A percentile compares a stretch with the other conserved stretches of the same genome.
phyloP scores from a whole-genome alignment of 1,284 basidiomycete species.

The Papiliotrema laurentii region DNA sequence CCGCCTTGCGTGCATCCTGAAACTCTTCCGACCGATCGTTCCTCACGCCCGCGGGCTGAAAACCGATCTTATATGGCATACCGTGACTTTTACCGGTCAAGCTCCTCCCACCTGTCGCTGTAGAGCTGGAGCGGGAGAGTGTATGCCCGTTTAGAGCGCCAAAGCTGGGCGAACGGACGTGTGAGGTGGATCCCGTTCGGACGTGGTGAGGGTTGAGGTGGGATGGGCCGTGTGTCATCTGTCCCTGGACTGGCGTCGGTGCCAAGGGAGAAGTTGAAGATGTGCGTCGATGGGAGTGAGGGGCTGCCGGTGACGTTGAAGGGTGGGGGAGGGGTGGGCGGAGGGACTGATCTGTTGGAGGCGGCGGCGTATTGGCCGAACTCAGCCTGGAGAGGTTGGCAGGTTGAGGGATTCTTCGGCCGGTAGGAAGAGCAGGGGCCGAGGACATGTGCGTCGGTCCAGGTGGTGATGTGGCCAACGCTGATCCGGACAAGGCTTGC shows the following conservation, averaged over 20 bases:
- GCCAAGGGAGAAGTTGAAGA: conserved; percentile 6
- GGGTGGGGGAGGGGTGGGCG: conserved; percentile 11
- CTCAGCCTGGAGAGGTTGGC: conserved; percentile 29
- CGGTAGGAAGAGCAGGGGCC: conserved; percentile 9
- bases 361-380: conserved; percentile 3
- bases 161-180: conserved; percentile 14
- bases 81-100: conserved; percentile 14
- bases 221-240: conserved; percentile 15
- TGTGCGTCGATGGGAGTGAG: conserved; percentile 2
- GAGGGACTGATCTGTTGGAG: conserved; percentile 7
- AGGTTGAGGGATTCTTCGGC: conserved; percentile 24
- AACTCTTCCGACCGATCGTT: conserved; percentile 73
- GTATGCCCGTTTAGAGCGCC: conserved; percentile 1
- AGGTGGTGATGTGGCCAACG: conserved; percentile 10
- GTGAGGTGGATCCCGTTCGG: conserved; percentile 5
- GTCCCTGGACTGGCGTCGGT: background rate
- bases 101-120: conserved; percentile 12
- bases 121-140: conserved; percentile 24
- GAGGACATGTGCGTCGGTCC: conserved; percentile 21
- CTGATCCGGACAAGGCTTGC: background rate
- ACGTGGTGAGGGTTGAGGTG: conserved; percentile 17
- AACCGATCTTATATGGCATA: conserved; percentile 68
- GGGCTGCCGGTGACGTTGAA: conserved; percentile 2
- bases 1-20: conserved; percentile 55
- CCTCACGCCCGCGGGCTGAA: conserved; percentile 72